A percentile compares a stretch with the other conserved stretches of the same genome.
These are phyloP conservation scores for Fusarium pilosicola DNA, from an alignment of 2,329 filamentous ascomycete genomes.

Conservation along the genomic window DNA sequence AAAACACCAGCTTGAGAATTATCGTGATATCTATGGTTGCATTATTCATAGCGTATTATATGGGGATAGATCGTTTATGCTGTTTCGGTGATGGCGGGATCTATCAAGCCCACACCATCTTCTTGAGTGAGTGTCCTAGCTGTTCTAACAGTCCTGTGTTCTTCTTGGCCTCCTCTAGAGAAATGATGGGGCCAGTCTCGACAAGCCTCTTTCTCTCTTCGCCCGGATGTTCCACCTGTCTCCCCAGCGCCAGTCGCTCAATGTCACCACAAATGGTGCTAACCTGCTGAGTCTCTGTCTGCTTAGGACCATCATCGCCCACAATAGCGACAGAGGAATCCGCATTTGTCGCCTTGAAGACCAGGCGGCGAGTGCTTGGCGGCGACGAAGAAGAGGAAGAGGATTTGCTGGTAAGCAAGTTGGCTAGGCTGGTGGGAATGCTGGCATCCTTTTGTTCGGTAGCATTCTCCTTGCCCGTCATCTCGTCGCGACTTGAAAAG, in stretches of 20 bases:
- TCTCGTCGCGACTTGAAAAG: conserved; percentile 64
- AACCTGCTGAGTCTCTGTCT: conserved; percentile 66
- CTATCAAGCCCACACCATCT: conserved; percentile 80
- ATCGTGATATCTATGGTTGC: conserved; percentile 32
- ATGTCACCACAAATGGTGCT: conserved; percentile 80
- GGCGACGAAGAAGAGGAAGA: conserved; percentile 9
- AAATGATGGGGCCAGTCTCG: conserved; percentile 78
- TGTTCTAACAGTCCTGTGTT: conserved; percentile 89
- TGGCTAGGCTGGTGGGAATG: conserved; percentile 51
- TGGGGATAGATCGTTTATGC: conserved; percentile 10
- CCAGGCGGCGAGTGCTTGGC: conserved; percentile 19
- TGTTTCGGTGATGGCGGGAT: conserved; percentile 20
- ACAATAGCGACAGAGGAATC: conserved; percentile 66
- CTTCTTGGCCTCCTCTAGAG: conserved; percentile 83
- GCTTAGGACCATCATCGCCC: conserved; percentile 53
- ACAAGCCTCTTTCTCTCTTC: conserved; percentile 60
- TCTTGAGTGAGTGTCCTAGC: conserved; percentile 90
- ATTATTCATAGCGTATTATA: conserved; percentile 18
- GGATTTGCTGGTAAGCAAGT: conserved; percentile 54
- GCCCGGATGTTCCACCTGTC: conserved; percentile 53
- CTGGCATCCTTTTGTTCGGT: conserved; percentile 34
- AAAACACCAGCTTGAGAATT: conserved; percentile 1
- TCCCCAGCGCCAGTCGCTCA: conserved; percentile 69
- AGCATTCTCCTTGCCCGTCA: conserved; percentile 40
- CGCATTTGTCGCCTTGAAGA: conserved; percentile 48